Conservation (phyloP, 179 eudicot genomes). For the Silene coronaria region DNA sequence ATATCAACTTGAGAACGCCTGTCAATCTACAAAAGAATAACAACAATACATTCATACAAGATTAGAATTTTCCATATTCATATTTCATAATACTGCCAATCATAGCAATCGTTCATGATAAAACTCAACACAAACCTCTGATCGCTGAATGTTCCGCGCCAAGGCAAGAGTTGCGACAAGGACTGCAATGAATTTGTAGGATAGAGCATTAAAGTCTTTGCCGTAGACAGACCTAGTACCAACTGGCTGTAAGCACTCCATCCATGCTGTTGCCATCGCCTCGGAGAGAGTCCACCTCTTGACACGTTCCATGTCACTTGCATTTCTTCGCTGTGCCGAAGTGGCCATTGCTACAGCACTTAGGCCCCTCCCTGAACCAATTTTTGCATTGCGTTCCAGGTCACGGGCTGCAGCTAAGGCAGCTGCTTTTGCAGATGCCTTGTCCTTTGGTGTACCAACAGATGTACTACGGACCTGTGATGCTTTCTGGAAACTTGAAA, state of each 20-base stretch:
- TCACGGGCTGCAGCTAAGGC: slow-evolving; percentile 99
- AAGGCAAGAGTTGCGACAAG: slow-evolving; percentile 96
- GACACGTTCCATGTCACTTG: slow-evolving; percentile 78
- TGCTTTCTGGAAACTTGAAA: slow-evolving; percentile 90
- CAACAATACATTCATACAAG: not conserved
- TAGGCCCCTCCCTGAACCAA: slow-evolving; percentile 98
- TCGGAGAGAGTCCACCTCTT: slow-evolving; percentile 90
- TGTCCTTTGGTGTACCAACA: slow-evolving; percentile 63
- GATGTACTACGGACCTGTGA: slow-evolving; percentile 46
- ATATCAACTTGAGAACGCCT: slow-evolving; percentile 77
- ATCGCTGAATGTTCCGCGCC: slow-evolving; percentile 95
- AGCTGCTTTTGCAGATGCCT: slow-evolving; percentile 97
- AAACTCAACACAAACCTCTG: slow-evolving; percentile 55
- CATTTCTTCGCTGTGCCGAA: slow-evolving; percentile 78
- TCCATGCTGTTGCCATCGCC: slow-evolving; percentile 99
- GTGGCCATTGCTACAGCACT: slow-evolving; percentile 99
- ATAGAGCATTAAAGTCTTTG: slow-evolving; percentile 86
- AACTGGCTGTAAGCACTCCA: slow-evolving; percentile 87
- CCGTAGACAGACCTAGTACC: slow-evolving; percentile 85
- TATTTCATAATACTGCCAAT: not conserved
- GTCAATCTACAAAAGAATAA: slow-evolving; percentile 54
- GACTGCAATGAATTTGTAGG: slow-evolving; percentile 89
- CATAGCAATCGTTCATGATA: not conserved
- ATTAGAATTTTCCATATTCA: not conserved
- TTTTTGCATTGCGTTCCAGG: slow-evolving; percentile 92